phyloP scores from a whole-genome alignment of 2,329 filamentous ascomycete species.

The Metarhizium sp. region DNA sequence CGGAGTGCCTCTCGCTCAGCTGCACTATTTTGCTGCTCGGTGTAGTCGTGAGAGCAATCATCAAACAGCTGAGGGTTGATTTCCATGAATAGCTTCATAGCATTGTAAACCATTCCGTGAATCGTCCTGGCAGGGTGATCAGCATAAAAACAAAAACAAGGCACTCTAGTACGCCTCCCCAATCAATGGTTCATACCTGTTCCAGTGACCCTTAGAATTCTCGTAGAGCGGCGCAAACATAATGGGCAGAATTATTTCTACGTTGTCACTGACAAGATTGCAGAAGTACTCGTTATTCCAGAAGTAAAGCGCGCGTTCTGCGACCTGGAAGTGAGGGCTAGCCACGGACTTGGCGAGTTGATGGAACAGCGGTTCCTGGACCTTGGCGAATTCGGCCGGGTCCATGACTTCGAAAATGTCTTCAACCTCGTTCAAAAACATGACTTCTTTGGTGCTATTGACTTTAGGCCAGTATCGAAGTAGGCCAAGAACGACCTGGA shows the following conservation, averaged over 20 bases:
- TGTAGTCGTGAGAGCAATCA: conserved; percentile 97
- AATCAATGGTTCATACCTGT: conserved; percentile 55
- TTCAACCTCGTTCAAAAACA: conserved; percentile 98
- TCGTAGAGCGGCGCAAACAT: conserved; percentile 99
- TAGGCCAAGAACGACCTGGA: conserved; percentile 83
- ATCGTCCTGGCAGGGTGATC: conserved; percentile 60
- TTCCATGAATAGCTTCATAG: conserved; percentile 99
- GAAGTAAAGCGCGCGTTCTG: conserved; percentile 94
- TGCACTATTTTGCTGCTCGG: conserved; percentile 87
- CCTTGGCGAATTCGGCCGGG: conserved; percentile 94
- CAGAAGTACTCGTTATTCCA: conserved; percentile 99
- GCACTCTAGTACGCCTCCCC: background rate
- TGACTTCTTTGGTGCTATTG: conserved; percentile 99
- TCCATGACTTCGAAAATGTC: conserved; percentile 99
- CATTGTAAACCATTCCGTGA: conserved; percentile 99
- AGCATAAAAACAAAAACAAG: background rate
- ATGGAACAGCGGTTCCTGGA: conserved; percentile 94
- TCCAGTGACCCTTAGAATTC: conserved; percentile 99
- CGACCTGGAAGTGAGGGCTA: conserved; percentile 97
- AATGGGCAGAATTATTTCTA: conserved; percentile 95
- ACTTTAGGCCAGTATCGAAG: conserved; percentile 98
- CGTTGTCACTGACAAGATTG: conserved; percentile 97
- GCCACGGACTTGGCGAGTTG: conserved; percentile 96
- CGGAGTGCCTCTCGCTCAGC: conserved; percentile 74
- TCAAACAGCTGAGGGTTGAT: conserved; percentile 98